phyloP scores from a whole-genome alignment of 2,329 filamentous ascomycete genomes.

The Lasiodiplodia theobromae region DNA sequence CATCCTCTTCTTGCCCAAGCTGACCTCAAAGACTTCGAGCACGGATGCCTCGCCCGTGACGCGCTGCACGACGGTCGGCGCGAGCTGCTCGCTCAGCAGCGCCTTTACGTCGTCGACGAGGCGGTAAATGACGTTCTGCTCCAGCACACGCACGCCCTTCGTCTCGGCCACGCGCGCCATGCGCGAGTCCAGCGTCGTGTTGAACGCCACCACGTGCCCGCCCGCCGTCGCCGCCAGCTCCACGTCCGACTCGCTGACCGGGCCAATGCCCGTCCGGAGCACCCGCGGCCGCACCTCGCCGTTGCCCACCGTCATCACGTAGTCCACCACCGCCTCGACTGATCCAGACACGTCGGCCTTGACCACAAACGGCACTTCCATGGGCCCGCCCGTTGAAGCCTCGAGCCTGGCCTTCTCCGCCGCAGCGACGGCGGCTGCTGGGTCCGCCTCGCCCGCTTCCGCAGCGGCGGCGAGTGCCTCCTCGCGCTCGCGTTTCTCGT shows the following conservation, averaged over 20 bases:
- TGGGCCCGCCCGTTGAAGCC: constrained; percentile 48
- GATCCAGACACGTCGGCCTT: constrained; percentile 95
- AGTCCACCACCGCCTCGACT: constrained; percentile 85
- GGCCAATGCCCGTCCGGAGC: constrained; percentile 78
- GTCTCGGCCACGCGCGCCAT: constrained; percentile 74
- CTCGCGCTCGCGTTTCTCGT: constrained; percentile 68
- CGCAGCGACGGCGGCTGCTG: constrained; percentile 44
- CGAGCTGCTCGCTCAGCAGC: constrained; percentile 72
- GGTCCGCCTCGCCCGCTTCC: constrained; percentile 34
- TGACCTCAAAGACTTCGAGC: constrained; percentile 82
- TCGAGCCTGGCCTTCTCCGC: constrained; percentile 46
- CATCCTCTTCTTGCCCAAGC: constrained; percentile 72
- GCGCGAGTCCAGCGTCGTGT: constrained; percentile 70
- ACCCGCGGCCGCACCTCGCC: constrained; percentile 81
- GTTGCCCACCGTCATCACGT: constrained; percentile 79
- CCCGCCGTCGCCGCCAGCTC: constrained; percentile 82
- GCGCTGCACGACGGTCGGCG: constrained; percentile 69
- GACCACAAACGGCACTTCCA: constrained; percentile 79
- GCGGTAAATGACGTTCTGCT: constrained; percentile 87
- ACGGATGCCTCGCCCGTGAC: constrained; percentile 91
- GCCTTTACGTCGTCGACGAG: constrained; percentile 75
- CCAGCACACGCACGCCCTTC: constrained; percentile 76
- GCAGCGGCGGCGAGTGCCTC: constrained; percentile 37
- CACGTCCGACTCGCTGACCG: constrained; percentile 84
- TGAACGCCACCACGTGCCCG: constrained; percentile 86